Evolutionary conservation across 2,329 filamentous ascomycete species (phyloP).

Genomic region (Cordyceps tenuipes): DNA sequence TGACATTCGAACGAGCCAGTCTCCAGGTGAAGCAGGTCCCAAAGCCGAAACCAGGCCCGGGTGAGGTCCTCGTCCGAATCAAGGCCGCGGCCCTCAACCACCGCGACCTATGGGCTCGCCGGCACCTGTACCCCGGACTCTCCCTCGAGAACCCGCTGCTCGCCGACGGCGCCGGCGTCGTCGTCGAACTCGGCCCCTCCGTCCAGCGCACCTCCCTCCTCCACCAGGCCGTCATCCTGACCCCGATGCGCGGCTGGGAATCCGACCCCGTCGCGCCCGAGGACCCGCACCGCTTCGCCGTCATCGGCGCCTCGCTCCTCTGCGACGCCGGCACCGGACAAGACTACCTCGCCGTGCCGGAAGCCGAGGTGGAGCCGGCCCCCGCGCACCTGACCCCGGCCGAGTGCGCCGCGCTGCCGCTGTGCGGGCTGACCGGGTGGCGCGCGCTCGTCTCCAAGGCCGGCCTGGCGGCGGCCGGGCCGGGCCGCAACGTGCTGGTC

Average conservation of each 20-base stretch:
- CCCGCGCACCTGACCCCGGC: slow-evolving; percentile 62
- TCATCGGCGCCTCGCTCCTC: slow-evolving; percentile 60
- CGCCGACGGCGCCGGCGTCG: slow-evolving; percentile 72
- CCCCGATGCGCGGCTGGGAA: slow-evolving; percentile 72
- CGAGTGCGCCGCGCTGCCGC: slow-evolving; percentile 75
- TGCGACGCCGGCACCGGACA: slow-evolving; percentile 58
- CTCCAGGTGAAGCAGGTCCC: slow-evolving; percentile 53
- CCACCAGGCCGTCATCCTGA: slow-evolving; percentile 66
- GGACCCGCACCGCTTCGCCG: slow-evolving; percentile 45
- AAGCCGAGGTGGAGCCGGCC: slow-evolving; percentile 65
- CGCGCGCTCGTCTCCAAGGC: slow-evolving; percentile 75
- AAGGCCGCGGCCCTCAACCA: slow-evolving; percentile 83
- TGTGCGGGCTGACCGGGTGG: slow-evolving; percentile 85
- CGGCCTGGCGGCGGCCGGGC: slow-evolving; percentile 43
- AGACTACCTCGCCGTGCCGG: slow-evolving; percentile 63
- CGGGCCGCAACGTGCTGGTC: slow-evolving; percentile 68
- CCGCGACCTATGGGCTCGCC: slow-evolving; percentile 87
- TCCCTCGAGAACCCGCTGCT: slow-evolving; percentile 72
- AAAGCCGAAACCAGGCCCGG: slow-evolving; percentile 52
- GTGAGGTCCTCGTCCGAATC: slow-evolving; percentile 67
- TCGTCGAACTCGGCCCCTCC: slow-evolving; percentile 54
- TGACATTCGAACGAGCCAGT: slow-evolving; percentile 24
- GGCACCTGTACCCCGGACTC: slow-evolving; percentile 80
- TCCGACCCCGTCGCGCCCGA: slow-evolving; percentile 67
- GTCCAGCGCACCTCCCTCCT: slow-evolving; percentile 31